phyloP scores from a whole-genome alignment of 306 rosid species.

The Dalbergia cochinchinensis region DNA sequence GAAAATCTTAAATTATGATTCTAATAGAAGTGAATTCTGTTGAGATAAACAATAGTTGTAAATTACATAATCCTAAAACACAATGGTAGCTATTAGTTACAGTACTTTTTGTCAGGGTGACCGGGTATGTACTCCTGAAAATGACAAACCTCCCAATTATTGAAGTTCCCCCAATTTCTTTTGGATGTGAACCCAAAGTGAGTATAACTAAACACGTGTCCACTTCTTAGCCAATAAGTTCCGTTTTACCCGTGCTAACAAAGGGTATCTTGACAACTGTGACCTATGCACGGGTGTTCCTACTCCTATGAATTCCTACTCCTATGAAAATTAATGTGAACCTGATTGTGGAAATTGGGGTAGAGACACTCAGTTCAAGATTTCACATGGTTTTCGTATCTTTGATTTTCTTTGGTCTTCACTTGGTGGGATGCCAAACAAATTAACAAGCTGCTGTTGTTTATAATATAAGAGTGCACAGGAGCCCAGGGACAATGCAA shows the following conservation, averaged over 20 bases:
- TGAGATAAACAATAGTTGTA: too few relatives aligned
- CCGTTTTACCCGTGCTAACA: conserved; percentile 33
- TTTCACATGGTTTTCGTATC: conserved; percentile 43
- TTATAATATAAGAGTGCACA: not conserved
- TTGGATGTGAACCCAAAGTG: conserved; percentile 17
- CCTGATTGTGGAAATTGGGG: conserved; percentile 31
- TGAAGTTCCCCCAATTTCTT: conserved; percentile 20
- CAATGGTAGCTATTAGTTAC: not conserved
- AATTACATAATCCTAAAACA: too few relatives aligned
- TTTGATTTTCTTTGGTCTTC: not conserved
- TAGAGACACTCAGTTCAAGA: conserved; percentile 37
- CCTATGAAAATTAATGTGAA: conserved; percentile 22
- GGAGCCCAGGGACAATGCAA: conserved; percentile 38
- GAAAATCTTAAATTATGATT: too few relatives aligned
- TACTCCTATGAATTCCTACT: conserved; percentile 2
- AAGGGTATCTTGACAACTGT: conserved; percentile 50
- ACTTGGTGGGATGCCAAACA: conserved; percentile 36
- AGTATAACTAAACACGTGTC: conserved; percentile 44
- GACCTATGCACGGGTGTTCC: conserved; percentile 11
- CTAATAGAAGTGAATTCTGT: too few relatives aligned
- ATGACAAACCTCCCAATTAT: conserved; percentile 39
- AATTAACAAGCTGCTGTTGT: not conserved
- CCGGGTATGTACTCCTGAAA: conserved; percentile 24
- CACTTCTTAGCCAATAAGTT: conserved; percentile 35
- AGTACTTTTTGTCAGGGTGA: conserved; percentile 30